Evolutionary conservation across 2,329 filamentous ascomycete species (phyloP), one percentile per base, ranked within the genome.

Genomic region (Colletotrichum lentis): DNA sequence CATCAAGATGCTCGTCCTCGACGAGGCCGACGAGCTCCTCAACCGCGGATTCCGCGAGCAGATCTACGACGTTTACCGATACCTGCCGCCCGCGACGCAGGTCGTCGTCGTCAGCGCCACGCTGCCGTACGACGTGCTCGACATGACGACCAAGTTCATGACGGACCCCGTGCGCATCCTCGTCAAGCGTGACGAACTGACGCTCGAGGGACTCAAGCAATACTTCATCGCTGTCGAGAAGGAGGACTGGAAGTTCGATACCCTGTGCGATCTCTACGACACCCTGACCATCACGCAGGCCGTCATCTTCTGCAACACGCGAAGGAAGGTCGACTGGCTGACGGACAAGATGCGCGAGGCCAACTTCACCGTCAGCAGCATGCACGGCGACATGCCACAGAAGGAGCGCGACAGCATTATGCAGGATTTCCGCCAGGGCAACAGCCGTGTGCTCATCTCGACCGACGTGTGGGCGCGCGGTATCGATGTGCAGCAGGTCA

Each of bases 81-180:
- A 97, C 77, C 90, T 99, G 0, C 96, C 96, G 18, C 96, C 94
- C 31, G 94, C 95, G 5, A 99, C 96, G 1, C 96, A 99, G 80
- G 96, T 98, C n/a, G 96, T 98, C 3, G 93, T 99, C 35, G 93
- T 99, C 73, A 97, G 93, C 62, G 96, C 96, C 71, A 99, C 96
- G 4, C 90, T 99, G 41, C 96, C 96, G 53, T 96, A 98, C 84
- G 96, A 99, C 77, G 96, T 99, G 22, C 88, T 99, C 61, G 95
- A 98, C 80, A 97, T 99, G 92, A 99, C 96, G 39, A 98, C 95
- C 73, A 98, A 98, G 81, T 99, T 99, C 86, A 99, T 99, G 96
- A 97, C 93, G 31, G 95, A 98, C 75, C 95, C 95, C 0, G 95
- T 97, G 53, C 91, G 95, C 72, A 97, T 98, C 76, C 87, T 98